These are phyloP conservation scores for Haplosporangium sp. DNA, from an alignment of 371 early-diverging fungal genomes.

Conservation along the genomic window DNA sequence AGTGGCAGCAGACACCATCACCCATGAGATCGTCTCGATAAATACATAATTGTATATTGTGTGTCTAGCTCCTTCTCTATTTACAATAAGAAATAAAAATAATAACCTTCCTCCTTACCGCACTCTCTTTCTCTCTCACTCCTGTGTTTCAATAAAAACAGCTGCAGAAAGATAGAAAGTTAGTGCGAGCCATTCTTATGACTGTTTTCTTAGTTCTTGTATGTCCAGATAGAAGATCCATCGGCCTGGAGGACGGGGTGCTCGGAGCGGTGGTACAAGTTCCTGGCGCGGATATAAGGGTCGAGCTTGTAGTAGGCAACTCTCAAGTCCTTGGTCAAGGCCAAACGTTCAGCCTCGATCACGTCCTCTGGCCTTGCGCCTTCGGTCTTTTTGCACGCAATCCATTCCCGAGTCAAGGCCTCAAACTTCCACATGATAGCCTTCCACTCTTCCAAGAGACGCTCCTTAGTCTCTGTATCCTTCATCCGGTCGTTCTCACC, in stretches of 20 bases:
- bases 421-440: slow-evolving; percentile 44
- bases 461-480: slow-evolving; percentile 34
- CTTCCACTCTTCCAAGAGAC: slow-evolving; percentile 30
- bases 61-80: no score
- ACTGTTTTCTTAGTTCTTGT: slow-evolving; percentile 1
- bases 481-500: slow-evolving; percentile 45
- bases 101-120: no score
- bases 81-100: no score
- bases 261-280: slow-evolving; percentile 50
- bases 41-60: no score
- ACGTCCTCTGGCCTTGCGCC: slow-evolving; percentile 17
- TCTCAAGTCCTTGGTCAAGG: slow-evolving; percentile 33
- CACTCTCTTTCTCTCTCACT: no score
- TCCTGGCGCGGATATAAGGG: slow-evolving; percentile 54
- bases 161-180: no score
- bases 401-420: slow-evolving; percentile 41
- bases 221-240: slow-evolving; percentile 29
- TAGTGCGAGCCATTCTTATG: no score
- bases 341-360: slow-evolving; percentile 32
- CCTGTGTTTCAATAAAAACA: no score
- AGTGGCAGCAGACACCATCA: no score
- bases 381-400: slow-evolving; percentile 10
- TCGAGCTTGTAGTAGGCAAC: slow-evolving; percentile 45
- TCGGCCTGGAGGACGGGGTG: slow-evolving; percentile 42
- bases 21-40: no score